These are phyloP conservation scores for Diplogelasinospora grovesii DNA, from an alignment of 495 filamentous ascomycete genomes.

Conservation along the genomic window DNA sequence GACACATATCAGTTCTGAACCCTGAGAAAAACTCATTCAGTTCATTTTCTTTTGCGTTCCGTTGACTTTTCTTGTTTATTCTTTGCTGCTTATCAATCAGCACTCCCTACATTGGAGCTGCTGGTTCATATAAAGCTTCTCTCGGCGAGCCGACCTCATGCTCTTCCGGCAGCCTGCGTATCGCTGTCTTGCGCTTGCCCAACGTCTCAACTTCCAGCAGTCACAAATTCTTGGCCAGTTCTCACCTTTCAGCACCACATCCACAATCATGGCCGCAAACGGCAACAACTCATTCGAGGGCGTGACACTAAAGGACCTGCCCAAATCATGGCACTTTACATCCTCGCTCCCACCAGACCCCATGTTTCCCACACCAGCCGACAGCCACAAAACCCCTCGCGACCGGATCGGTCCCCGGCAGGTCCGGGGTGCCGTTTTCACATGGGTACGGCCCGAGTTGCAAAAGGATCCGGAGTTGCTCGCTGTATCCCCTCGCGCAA, in stretches of 20 bases:
- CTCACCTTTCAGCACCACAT: slow-evolving; percentile 19
- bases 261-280: slow-evolving; percentile 16
- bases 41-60: too few species aligned
- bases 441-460: slow-evolving; percentile 76
- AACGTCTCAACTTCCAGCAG: slow-evolving; percentile 14
- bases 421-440: slow-evolving; percentile 82
- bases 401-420: slow-evolving; percentile 69
- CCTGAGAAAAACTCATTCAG: too few species aligned
- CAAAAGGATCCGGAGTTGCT: slow-evolving; percentile 69
- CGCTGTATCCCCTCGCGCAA: slow-evolving; percentile 65
- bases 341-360: slow-evolving; percentile 71
- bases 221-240: slow-evolving; percentile 9
- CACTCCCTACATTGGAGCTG: too few species aligned
- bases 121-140: too few species aligned
- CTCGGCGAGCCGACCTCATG: slow-evolving; percentile 21
- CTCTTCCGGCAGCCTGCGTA: slow-evolving; percentile 21
- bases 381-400: slow-evolving; percentile 72
- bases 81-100: too few species aligned
- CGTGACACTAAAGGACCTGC: slow-evolving; percentile 58
- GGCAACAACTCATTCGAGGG: slow-evolving; percentile 15
- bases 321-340: slow-evolving; percentile 83
- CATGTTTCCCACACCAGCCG: slow-evolving; percentile 69
- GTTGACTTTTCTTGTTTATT: too few species aligned
- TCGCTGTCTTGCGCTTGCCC: slow-evolving; percentile 25
- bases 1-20: too few species aligned